Evolutionary conservation across 2,329 filamentous ascomycete genomes (phyloP).

Genomic region (Lasiodiplodia gonubiensis): DNA sequence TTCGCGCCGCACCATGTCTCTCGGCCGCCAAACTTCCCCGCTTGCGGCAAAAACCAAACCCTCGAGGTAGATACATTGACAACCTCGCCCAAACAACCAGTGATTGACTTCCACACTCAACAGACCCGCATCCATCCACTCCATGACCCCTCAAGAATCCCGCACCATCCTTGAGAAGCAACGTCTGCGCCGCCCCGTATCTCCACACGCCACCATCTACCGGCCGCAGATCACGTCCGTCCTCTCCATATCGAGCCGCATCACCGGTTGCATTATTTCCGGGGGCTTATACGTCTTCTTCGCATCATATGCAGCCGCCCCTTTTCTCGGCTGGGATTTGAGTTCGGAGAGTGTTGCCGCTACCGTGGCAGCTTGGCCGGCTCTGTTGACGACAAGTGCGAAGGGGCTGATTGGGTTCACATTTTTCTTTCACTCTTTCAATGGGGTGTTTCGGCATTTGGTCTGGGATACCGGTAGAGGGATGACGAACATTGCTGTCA

Average conservation of each 20-base stretch:
- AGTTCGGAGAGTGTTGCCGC: constrained; percentile 68
- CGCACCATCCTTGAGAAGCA: constrained; percentile 76
- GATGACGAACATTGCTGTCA: constrained; percentile 68
- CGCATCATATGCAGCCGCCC: constrained; percentile 78
- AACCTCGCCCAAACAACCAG: neutral
- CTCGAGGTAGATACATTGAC: neutral
- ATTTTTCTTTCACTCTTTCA: constrained; percentile 71
- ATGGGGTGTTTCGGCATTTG: constrained; percentile 70
- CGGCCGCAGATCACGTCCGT: constrained; percentile 85
- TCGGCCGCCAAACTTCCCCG: neutral
- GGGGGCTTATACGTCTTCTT: constrained; percentile 81
- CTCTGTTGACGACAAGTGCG: constrained; percentile 45
- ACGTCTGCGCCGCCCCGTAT: constrained; percentile 79
- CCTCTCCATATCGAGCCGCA: constrained; percentile 75
- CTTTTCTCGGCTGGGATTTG: constrained; percentile 73
- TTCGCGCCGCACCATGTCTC: neutral
- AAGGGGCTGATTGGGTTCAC: constrained; percentile 67
- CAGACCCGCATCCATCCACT: constrained; percentile 30
- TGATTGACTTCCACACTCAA: neutral
- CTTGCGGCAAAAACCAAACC: neutral
- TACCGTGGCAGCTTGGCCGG: constrained; percentile 66
- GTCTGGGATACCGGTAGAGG: constrained; percentile 70
- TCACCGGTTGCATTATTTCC: constrained; percentile 77
- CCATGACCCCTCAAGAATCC: constrained; percentile 49
- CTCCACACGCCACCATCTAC: constrained; percentile 88